Percentiles rank a stretch among this genome's conserved stretches.
phyloP scores from a whole-genome alignment of 371 early-diverging fungal genomes.

The Rhizopus microsporus region DNA sequence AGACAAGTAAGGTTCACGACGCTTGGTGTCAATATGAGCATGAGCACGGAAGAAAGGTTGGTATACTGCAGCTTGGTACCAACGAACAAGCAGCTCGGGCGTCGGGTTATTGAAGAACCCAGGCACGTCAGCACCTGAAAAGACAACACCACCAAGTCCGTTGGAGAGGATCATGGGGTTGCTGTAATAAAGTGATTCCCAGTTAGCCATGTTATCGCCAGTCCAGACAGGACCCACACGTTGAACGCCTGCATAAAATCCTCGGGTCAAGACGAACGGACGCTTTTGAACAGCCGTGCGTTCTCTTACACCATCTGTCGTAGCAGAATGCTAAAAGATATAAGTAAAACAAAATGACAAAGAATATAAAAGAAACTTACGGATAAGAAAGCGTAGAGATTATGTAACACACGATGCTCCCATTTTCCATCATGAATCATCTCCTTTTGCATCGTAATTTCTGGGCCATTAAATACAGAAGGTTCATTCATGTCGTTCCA shows the following conservation, averaged over 20 bases:
- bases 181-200: slow-evolving; percentile 78
- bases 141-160: slow-evolving; percentile 73
- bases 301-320: slow-evolving; percentile 57
- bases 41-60: slow-evolving; percentile 95
- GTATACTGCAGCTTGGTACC: slow-evolving; percentile 90
- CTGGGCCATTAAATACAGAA: slow-evolving; percentile 88
- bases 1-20: slow-evolving; percentile 95
- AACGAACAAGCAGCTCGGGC: slow-evolving; percentile 77
- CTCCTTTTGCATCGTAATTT: slow-evolving; percentile 92
- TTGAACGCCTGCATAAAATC: slow-evolving; percentile 89
- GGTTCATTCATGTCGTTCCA: slow-evolving; percentile 98
- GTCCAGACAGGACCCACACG: slow-evolving; percentile 92
- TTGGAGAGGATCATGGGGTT: slow-evolving; percentile 83
- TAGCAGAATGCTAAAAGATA: slow-evolving; percentile 47
- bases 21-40: slow-evolving; percentile 92
- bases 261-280: slow-evolving; percentile 88
- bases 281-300: slow-evolving; percentile 59
- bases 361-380: slow-evolving; percentile 30
- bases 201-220: slow-evolving; percentile 85
- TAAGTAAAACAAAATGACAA: slow-evolving; percentile 1
- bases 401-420: slow-evolving; percentile 92
- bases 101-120: slow-evolving; percentile 92
- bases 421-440: slow-evolving; percentile 73
- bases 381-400: slow-evolving; percentile 76
- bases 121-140: slow-evolving; percentile 89